Conservation (phyloP, 2,329 filamentous ascomycete genomes). For the Sphaceloma murrayae region DNA sequence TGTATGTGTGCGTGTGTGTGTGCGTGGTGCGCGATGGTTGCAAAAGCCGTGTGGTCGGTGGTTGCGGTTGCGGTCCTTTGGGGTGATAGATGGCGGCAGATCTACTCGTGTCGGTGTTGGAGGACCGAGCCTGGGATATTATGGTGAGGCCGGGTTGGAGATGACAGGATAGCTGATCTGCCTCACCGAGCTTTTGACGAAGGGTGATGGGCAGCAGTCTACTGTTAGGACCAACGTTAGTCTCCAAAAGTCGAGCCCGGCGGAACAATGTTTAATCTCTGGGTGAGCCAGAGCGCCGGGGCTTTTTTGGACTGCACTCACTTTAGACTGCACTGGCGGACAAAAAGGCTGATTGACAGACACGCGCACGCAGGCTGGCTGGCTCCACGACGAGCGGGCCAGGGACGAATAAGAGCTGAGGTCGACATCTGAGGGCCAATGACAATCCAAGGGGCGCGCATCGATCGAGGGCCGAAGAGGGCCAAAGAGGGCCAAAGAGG, state of each 20-base stretch:
- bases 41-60: too few relatives aligned
- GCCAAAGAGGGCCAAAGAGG: too few relatives aligned
- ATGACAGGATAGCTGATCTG: constrained; percentile 16
- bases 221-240: constrained; percentile 15
- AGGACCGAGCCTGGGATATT: not conserved
- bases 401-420: constrained; percentile 6
- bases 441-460: not conserved
- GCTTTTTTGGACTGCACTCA: too few relatives aligned
- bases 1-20: too few relatives aligned
- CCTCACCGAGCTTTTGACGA: constrained; percentile 15
- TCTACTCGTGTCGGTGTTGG: not conserved
- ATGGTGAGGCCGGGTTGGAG: not conserved
- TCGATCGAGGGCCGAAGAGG: too few relatives aligned
- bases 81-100: too few relatives aligned
- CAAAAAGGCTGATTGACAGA: constrained; percentile 15
- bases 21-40: too few relatives aligned
- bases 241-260: constrained; percentile 13
- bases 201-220: not conserved
- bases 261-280: constrained; percentile 15
- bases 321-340: constrained; percentile 2
- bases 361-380: constrained; percentile 11
- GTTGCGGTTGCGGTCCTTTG: too few relatives aligned
- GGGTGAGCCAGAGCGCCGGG: constrained; percentile 10
- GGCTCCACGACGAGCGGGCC: constrained; percentile 11
- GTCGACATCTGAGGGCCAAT: constrained; percentile 8